phyloP scores from a whole-genome alignment of 169 alveolate species.

The Plasmodium gonderi region DNA sequence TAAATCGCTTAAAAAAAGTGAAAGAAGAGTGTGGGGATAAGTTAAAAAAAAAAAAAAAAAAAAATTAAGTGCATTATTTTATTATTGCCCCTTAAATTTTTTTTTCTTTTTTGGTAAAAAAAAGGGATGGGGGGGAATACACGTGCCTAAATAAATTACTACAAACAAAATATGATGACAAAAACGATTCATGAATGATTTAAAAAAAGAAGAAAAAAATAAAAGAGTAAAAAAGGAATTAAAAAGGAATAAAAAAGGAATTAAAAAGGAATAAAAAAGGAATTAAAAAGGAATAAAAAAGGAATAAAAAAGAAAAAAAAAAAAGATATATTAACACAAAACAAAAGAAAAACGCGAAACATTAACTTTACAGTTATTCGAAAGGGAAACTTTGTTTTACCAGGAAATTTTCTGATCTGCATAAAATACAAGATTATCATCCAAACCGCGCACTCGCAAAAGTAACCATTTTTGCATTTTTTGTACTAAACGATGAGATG shows the following conservation, averaged over 20 bases:
- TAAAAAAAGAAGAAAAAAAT: background rate
- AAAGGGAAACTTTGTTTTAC: background rate
- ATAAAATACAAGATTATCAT: background rate
- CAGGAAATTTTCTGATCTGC: background rate
- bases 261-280: background rate
- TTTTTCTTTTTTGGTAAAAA: background rate
- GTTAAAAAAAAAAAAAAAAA: slow-evolving; percentile 12
- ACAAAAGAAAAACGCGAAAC: background rate
- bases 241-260: background rate
- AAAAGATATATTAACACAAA: background rate
- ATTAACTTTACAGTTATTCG: background rate
- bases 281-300: background rate
- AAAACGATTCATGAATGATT: background rate
- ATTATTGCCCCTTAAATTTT: background rate
- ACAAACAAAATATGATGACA: too few species aligned
- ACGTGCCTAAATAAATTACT: background rate
- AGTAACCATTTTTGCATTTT: background rate
- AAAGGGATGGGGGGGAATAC: background rate
- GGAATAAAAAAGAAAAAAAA: background rate
- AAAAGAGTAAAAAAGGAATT: background rate
- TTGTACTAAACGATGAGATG: background rate
- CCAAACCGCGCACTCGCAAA: background rate
- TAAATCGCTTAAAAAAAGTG: slow-evolving; percentile 17
- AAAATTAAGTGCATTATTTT: background rate
- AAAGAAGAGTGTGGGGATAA: too few species aligned